Base-by-base conservation (phyloP, 2,329 filamentous ascomycete genomes). In the Zymoseptoria brevis region DNA sequence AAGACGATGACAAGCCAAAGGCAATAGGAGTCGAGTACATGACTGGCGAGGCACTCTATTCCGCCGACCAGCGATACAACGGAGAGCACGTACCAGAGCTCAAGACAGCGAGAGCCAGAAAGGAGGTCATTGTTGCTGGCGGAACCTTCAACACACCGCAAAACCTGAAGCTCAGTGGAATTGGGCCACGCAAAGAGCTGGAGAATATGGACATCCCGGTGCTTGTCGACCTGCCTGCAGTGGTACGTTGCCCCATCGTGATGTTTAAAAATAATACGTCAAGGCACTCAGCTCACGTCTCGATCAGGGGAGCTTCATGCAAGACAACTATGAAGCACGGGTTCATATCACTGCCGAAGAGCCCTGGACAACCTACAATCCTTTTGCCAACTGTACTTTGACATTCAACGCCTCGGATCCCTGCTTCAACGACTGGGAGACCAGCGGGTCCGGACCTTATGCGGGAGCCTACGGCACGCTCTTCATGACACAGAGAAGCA, bases 171-270 rank as follows among this genome's bases (percentile, higher is more conserved):
- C 26, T 54, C 16, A 30, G 22, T 52, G 85, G 85, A 11, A 77
- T 87, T 26, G 84, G 84, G 0, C 82, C 83, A 0, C 67, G 72
- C 8, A 67, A 74, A 0, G 79, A 84, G 63, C 77, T 87, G 3
- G 61, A 75, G 19, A 75, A 76, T 57, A 77, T 81, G 64, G 71
- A 75, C 16, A 86, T 87, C 61, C 67, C 76, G 1, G 72, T 81
- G 0, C 63, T 84, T 13, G 75, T 79, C 9, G 77, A 86, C 60
- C 81, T 83, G 0, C 79, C 80, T 1, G 82, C 85, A 50, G 84
- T 88, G 1, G 85, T 53, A 26, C 11, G 11, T 41, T 22, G 21
- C 21, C 21, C 21, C 21, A 22, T 22, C 21, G 21, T 22, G 21
- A 22, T 22, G 21, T 22, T 4, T 4, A 22, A 22, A 22, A 22